phyloP scores from a whole-genome alignment of 305 asterid genomes.

The Ajuga reptans region DNA sequence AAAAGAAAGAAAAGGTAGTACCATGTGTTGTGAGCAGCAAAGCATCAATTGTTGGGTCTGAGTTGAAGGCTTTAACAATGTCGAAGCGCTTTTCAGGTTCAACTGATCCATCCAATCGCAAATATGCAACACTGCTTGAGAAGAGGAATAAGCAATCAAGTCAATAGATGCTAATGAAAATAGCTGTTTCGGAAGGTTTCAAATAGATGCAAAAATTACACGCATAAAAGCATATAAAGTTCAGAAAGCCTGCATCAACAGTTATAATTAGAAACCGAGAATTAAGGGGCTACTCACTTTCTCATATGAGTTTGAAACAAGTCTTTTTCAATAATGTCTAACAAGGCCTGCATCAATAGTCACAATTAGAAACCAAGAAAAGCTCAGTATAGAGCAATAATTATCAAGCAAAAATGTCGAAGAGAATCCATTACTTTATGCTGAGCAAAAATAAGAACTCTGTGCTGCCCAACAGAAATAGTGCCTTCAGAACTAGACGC shows the following conservation, averaged over 20 bases:
- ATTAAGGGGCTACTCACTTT: conserved; percentile 50
- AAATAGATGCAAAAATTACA: background rate
- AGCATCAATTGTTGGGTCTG: conserved; percentile 97
- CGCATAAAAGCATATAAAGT: background rate
- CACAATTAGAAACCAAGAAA: conserved; percentile 26
- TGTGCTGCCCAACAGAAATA: conserved; percentile 72
- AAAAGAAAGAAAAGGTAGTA: conserved; percentile 22
- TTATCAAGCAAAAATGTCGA: background rate
- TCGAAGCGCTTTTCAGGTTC: conserved; percentile 94
- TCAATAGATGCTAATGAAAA: background rate
- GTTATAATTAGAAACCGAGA: no score
- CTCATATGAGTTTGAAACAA: conserved; percentile 81
- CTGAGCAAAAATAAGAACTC: conserved; percentile 93
- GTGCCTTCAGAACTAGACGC: conserved; percentile 73
- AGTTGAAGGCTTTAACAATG: conserved; percentile 91
- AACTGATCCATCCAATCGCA: conserved; percentile 98
- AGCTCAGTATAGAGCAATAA: background rate
- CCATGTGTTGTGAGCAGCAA: conserved; percentile 95
- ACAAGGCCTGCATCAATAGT: conserved; percentile 60
- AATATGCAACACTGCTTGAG: conserved; percentile 68
- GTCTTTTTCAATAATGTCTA: conserved; percentile 89
- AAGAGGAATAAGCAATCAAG: conserved; percentile 22
- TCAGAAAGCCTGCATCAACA: background rate
- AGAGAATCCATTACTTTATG: conserved; percentile 54
- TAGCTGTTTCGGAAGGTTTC: background rate